Evolutionary conservation across 2,329 filamentous ascomycete genomes (phyloP).

Genomic region (Mariannaea elegans): DNA sequence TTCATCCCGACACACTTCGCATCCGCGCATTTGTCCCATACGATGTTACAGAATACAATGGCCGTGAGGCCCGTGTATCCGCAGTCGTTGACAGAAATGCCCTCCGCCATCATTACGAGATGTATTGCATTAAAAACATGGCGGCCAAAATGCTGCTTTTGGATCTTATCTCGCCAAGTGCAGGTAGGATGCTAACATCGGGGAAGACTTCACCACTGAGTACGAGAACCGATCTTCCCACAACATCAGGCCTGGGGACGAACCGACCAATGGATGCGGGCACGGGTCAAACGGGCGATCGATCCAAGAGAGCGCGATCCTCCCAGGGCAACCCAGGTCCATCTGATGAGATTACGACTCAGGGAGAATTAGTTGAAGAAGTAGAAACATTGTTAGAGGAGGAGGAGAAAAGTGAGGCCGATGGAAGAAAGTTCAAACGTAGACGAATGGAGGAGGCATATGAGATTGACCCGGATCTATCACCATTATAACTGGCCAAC

Average conservation of each 20-base stretch:
- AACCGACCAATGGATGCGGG: constrained; percentile 1
- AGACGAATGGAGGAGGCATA: constrained; percentile 3
- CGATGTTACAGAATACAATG: constrained; percentile 22
- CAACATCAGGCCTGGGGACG: constrained; percentile 11
- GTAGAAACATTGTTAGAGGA: not conserved
- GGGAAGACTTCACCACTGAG: constrained; percentile 10
- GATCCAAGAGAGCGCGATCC: constrained; percentile 18
- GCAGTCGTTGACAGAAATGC: constrained; percentile 16
- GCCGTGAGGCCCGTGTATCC: not conserved
- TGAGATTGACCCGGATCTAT: not conserved
- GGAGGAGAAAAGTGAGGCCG: too few relatives aligned
- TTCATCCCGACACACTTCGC: constrained; percentile 30
- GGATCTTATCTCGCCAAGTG: constrained; percentile 5
- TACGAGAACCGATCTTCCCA: constrained; percentile 15
- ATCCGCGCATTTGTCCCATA: constrained; percentile 34
- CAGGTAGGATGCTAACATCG: constrained; percentile 10
- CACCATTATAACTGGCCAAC: not conserved
- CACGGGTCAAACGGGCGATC: constrained; percentile 10
- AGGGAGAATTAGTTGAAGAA: constrained; percentile 1
- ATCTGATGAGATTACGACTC: not conserved
- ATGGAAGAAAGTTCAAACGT: constrained; percentile 2
- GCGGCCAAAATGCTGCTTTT: constrained; percentile 9
- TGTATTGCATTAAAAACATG: constrained; percentile 38
- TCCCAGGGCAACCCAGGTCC: not conserved
- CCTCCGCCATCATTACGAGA: constrained; percentile 33